These are phyloP conservation scores for Paramecium octaurelia DNA, from an alignment of 73 alveolate genomes.

Conservation along the genomic window DNA sequence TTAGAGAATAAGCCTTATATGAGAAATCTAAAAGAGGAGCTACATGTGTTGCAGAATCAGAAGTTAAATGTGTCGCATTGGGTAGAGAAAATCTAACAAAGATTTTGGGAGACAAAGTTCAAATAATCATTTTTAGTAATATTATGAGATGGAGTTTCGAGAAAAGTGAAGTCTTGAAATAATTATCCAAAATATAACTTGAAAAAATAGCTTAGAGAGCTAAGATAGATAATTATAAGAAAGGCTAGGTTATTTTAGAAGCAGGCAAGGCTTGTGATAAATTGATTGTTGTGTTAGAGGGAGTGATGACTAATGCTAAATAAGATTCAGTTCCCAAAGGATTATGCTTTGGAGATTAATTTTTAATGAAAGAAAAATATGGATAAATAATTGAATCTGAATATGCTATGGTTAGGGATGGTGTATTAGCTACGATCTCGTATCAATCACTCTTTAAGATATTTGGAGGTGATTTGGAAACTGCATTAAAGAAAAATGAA, in stretches of 20 bases:
- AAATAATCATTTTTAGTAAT: constrained; percentile 61
- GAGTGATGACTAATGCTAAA: constrained; percentile 34
- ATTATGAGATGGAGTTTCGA: constrained; percentile 67
- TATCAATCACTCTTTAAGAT: not conserved
- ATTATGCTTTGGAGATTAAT: constrained; percentile 41
- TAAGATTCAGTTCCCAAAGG: constrained; percentile 33
- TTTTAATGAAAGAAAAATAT: constrained; percentile 13
- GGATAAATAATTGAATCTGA: constrained; percentile 15
- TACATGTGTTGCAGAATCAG: constrained; percentile 54
- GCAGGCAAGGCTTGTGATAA: constrained; percentile 55
- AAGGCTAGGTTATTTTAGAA: constrained; percentile 49
- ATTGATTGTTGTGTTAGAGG: constrained; percentile 57
- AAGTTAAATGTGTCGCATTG: constrained; percentile 60
- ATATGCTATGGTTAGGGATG: constrained; percentile 51
- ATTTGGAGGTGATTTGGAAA: constrained; percentile 58
- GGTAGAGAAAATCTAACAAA: constrained; percentile 65
- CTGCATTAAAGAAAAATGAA: constrained; percentile 54
- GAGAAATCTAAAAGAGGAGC: constrained; percentile 64
- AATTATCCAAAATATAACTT: constrained; percentile 55
- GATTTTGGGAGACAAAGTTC: constrained; percentile 63
- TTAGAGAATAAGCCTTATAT: constrained; percentile 57
- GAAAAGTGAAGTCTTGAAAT: constrained; percentile 50
- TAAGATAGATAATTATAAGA: constrained; percentile 54
- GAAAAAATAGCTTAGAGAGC: constrained; percentile 63
- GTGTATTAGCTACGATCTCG: constrained; percentile 32